Percentiles rank a stretch among this genome's conserved stretches.
Evolutionary conservation across 768 basidiomycete species (phyloP).

Genomic region (Lentinula edodes): DNA sequence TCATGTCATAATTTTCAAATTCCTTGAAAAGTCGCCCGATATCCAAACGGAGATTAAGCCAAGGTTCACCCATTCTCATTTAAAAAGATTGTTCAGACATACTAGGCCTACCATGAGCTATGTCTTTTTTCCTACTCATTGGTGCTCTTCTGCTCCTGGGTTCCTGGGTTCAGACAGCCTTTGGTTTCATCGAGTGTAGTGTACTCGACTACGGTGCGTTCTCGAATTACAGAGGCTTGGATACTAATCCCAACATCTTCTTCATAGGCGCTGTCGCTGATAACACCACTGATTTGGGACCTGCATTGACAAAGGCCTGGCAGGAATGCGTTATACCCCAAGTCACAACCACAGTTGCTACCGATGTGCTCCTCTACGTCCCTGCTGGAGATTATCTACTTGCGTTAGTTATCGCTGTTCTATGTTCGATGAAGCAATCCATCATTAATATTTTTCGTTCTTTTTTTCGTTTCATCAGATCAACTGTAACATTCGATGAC

Average conservation of each 20-base stretch:
- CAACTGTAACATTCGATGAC: slow-evolving; percentile 15
- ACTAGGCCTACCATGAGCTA: background rate
- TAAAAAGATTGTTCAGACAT: background rate
- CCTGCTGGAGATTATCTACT: slow-evolving; percentile 17
- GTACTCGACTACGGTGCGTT: no score
- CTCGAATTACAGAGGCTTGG: no score
- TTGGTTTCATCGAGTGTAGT: no score
- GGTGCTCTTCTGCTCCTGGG: background rate
- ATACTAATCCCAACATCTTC: background rate
- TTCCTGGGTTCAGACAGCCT: background rate
- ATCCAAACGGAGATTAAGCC: background rate
- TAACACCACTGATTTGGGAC: slow-evolving; percentile 19
- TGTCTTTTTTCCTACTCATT: background rate
- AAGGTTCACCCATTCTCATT: background rate
- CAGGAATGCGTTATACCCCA: slow-evolving; percentile 15
- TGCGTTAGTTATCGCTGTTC: background rate
- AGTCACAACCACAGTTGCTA: slow-evolving; percentile 12
- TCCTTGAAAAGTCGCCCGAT: no score
- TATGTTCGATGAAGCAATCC: no score
- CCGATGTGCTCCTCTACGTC: slow-evolving; percentile 16
- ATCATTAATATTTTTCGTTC: no score
- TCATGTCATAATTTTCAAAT: no score
- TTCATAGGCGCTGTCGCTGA: slow-evolving; percentile 13
- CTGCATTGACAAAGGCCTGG: slow-evolving; percentile 17
- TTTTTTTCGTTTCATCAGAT: background rate